Base-by-base conservation (phyloP, 352 stramenopile genomes). In the Pythium utonaiense region DNA sequence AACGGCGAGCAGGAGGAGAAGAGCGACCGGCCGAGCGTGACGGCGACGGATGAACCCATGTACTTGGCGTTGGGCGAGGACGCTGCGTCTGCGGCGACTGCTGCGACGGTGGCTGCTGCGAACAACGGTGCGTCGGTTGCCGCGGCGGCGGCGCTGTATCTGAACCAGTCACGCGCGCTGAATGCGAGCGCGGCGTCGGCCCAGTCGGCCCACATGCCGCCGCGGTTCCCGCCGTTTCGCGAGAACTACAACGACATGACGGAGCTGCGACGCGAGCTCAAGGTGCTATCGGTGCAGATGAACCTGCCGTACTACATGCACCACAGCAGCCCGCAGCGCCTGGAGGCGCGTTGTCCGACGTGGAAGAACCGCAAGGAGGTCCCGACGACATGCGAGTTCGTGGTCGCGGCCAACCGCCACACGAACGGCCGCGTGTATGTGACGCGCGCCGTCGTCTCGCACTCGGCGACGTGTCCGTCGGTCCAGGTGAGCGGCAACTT, bases 251-350 rank as follows among this genome's bases (percentile, higher is more conserved):
- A 54, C 40, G 74, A 86, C 67, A 92, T 92, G 83, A 74, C 74
- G 60, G 80, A 92, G 53, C 62, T 92, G 17, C 77, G 83, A 1
- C 78, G 80, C 3, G 80, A 86, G 52, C 74, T 92, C 40, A 90
- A 90, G 49, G 78, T 92, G 53, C 57, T 89, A 7, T 90, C 80
- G 1, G 83, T 92, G 55, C 78, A 84, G 62, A 77, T 73, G 69
- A 80, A 84, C 8, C 54, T 80, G 38, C 83, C 78, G 8, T 92
- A 92, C 53, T 90, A 83, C 57, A 90, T 92, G 80, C 76, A 90
- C 49, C 83, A 92, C 71, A 90, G 80, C 67, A 92, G 83, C 72
- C 83, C 83, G 22, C 80, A 92, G 57, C 78, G 83, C 4, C 67
- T 92, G 6, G 83, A 92, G 50, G 83, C 83, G 33, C 83, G 83